phyloP scores from a whole-genome alignment of 1,284 basidiomycete genomes.

The Pascua sp. region DNA sequence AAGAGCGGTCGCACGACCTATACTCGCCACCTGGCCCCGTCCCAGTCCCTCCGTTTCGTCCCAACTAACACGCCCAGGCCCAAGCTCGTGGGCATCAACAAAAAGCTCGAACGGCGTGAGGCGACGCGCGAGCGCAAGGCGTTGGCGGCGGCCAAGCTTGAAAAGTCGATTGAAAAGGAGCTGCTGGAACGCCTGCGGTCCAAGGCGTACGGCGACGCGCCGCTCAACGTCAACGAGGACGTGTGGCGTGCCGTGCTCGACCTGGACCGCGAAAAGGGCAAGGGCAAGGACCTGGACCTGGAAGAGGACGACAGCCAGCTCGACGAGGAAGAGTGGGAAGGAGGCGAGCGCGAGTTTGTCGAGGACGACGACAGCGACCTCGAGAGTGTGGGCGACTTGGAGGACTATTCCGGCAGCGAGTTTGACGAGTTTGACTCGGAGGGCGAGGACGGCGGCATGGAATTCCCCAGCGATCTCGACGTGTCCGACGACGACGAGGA shows the following conservation, averaged over 20 bases:
- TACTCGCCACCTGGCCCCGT: neutral
- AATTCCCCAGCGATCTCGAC: slow-evolving; percentile 47
- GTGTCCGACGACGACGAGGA: slow-evolving; percentile 48
- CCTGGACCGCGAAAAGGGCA: slow-evolving; percentile 59
- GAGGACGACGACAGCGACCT: slow-evolving; percentile 64
- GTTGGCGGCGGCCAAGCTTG: slow-evolving; percentile 86
- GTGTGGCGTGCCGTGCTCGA: slow-evolving; percentile 92
- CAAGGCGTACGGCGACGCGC: slow-evolving; percentile 96
- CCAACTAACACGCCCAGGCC: slow-evolving; percentile 58
- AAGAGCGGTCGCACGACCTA: no score
- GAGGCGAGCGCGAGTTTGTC: slow-evolving; percentile 68
- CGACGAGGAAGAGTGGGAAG: slow-evolving; percentile 57
- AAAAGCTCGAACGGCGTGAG: slow-evolving; percentile 95
- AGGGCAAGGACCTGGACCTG: slow-evolving; percentile 54
- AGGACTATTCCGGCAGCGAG: slow-evolving; percentile 56
- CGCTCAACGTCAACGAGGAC: slow-evolving; percentile 95
- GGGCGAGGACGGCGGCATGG: slow-evolving; percentile 24
- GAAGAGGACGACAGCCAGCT: slow-evolving; percentile 57
- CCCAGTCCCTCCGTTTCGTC: neutral
- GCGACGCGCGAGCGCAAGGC: slow-evolving; percentile 91
- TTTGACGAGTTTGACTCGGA: slow-evolving; percentile 48
- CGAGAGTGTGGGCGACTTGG: slow-evolving; percentile 52
- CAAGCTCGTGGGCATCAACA: slow-evolving; percentile 90
- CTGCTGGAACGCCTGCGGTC: slow-evolving; percentile 90
- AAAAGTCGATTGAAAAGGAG: slow-evolving; percentile 93